Evolutionary conservation across 169 alveolate species (phyloP), one percentile per base, ranked within the genome.

Genomic region (Cyclospora cayetanensis): DNA sequence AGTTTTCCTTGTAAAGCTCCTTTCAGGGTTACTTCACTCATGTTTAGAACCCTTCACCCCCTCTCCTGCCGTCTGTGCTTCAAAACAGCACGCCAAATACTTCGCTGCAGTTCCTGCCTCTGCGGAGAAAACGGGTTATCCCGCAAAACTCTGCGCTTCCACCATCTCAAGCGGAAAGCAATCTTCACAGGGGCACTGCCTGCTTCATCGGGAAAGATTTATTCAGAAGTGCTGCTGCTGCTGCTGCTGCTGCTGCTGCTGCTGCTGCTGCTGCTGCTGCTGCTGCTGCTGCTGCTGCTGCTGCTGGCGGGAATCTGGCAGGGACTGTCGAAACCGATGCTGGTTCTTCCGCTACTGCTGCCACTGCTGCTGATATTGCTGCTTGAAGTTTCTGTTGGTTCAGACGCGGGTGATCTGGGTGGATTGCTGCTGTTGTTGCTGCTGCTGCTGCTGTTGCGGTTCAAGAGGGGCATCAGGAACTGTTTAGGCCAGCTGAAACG

Each of bases 241-340:
- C 29, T 4, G 29, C n/a, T 29, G 4, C 50, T 31, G 43, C 50
- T 66, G 79, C 79, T 66, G 79, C 79, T 66, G 79, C 34, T 66
- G 79, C 50, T 66, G 79, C 79, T 31, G 79, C 79, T 31, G 55
- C 55, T 46, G 55, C 55, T 46, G 55, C 55, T 46, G 55, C 55
- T 46, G 55, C 55, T 46, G 22, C 55, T 46, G 55, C 55, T 46
- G 55, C 55, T 46, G 55, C 15, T 46, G 55, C 55, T 46, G 55
- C 55, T 46, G 55, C 55, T 46, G 15, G 7, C 55, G 7, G 55
- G 55, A 15, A 9, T 9, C 22, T 46, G 55, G 55, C 15, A 7
- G 55, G 15, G 55, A 9, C 55, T 46, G 15, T 46, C 55, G 55
- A 46, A 46, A 15, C 55, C 55, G 22, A 46, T 15, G 55, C 55